Evolutionary conservation across 441 rosid genomes (phyloP).

Genomic region (Eutrema salsugineum): DNA sequence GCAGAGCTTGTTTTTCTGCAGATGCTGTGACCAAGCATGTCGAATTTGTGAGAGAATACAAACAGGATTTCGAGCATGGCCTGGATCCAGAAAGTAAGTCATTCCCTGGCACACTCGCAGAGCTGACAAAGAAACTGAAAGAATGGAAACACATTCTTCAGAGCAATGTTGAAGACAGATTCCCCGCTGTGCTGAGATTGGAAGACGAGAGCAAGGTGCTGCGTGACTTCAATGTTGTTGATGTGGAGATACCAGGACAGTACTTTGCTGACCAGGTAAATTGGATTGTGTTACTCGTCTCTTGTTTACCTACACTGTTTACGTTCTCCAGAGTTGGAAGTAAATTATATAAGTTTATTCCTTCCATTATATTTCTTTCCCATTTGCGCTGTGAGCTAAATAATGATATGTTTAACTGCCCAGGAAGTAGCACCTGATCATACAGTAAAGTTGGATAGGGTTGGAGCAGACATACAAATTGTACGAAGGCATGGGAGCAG

Average conservation of each 20-base stretch:
- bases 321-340: constrained; percentile 1
- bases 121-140: constrained; percentile 80
- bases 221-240: constrained; percentile 94
- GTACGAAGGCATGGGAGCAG: constrained; percentile 99
- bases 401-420: constrained; percentile 17
- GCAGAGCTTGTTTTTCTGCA: constrained; percentile 98
- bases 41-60: constrained; percentile 96
- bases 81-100: constrained; percentile 93
- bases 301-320: neutral
- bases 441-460: constrained; percentile 88
- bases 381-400: constrained; percentile 3
- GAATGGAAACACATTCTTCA: constrained; percentile 96
- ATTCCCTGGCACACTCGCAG: constrained; percentile 88
- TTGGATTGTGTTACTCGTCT: constrained; percentile 3
- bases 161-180: constrained; percentile 96
- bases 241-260: constrained; percentile 98
- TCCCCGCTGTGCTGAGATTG: constrained; percentile 86
- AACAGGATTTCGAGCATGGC: constrained; percentile 91
- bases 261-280: constrained; percentile 94
- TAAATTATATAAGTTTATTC: neutral
- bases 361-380: neutral
- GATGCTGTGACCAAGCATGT: constrained; percentile 98
- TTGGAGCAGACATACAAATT: constrained; percentile 97
- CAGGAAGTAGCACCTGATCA: constrained; percentile 98
- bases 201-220: constrained; percentile 96